phyloP scores from a whole-genome alignment of 2,329 filamentous ascomycete genomes.

The Colletotrichum karsti region DNA sequence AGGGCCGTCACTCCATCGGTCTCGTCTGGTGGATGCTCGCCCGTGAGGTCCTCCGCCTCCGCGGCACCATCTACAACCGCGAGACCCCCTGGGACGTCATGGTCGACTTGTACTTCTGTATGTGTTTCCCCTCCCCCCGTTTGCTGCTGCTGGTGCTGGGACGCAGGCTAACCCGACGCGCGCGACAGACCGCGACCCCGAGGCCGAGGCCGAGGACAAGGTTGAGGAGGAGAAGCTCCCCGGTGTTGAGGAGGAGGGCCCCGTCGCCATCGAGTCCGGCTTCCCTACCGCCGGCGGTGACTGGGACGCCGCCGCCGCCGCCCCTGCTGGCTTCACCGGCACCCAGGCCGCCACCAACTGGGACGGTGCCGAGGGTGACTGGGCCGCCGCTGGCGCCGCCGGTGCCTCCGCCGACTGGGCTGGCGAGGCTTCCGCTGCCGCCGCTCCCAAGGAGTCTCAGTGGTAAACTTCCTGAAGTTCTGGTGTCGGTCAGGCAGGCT shows the following conservation, averaged over 20 bases:
- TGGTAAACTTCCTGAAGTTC: slow-evolving; percentile 51
- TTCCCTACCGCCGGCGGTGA: slow-evolving; percentile 75
- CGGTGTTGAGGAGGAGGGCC: slow-evolving; percentile 84
- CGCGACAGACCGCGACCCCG: slow-evolving; percentile 86
- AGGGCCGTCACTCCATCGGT: slow-evolving; percentile 99
- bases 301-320: slow-evolving; percentile 81
- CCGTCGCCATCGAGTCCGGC: slow-evolving; percentile 80
- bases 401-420: slow-evolving; percentile 70
- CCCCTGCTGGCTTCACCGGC: slow-evolving; percentile 75
- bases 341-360: slow-evolving; percentile 61
- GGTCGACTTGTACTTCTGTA: slow-evolving; percentile 99
- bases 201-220: slow-evolving; percentile 99
- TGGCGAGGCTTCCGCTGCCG: slow-evolving; percentile 63
- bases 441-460: slow-evolving; percentile 53
- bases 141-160: background rate
- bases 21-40: slow-evolving; percentile 99
- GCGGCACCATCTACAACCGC: slow-evolving; percentile 94
- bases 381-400: slow-evolving; percentile 54
- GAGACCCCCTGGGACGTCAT: slow-evolving; percentile 99
- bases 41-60: slow-evolving; percentile 98
- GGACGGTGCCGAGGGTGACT: slow-evolving; percentile 68
- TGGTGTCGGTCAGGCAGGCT: slow-evolving; percentile 19
- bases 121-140: slow-evolving; percentile 38
- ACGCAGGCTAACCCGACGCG: slow-evolving; percentile 4
- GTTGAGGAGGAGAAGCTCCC: slow-evolving; percentile 91